Base-by-base conservation (phyloP, 192 early-diverging fungal genomes). In the Backusella circina region DNA sequence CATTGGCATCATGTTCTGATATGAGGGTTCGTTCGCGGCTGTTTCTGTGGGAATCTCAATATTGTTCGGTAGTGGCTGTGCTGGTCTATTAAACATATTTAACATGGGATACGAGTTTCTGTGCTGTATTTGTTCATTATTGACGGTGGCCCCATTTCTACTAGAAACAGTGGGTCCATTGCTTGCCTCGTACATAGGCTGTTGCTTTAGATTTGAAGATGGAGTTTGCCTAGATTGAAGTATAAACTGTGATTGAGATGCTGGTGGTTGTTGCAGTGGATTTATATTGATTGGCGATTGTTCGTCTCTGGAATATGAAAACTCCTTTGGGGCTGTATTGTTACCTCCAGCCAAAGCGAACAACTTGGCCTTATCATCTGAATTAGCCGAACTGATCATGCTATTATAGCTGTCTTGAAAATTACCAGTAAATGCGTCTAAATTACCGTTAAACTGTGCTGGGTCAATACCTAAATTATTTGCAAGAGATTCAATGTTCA, bases 401-500 rank as follows among this genome's bases (percentile, higher is more conserved):
- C 65, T 28, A 31, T 31, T 47, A 15, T 74, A 74, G 61, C 47
- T 39, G 36, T 74, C 73, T 66, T 64, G 32, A 28, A 74, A 74
- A 61, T 28, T 8, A 5, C 51, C 32, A 30, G 4, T n/a, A 28
- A 30, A 37, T 15, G 39, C 12, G 15, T 77, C 76, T 32, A 77
- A 67, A 33, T 78, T 72, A 23, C 68, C 76, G 7, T 51, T 33
- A 28, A 78, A 44, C 31, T 73, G 65, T 30, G 32, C 38, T 23
- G 71, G 32, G 39, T 78, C 66, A 7, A 79, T 74, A 61, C 77
- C 77, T 6, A 79, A 54, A 47, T 74, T 68, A 26, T 16, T 18
- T 1, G 77, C 77, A 23, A 79, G 35, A 47, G 32, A 35, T 65
- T 79, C 77, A 50, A 79, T 74, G 41, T 74, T 70, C 0, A 51